Evolutionary conservation across 1,284 basidiomycete species (phyloP).

Genomic region (Malassezia slooffiae): DNA sequence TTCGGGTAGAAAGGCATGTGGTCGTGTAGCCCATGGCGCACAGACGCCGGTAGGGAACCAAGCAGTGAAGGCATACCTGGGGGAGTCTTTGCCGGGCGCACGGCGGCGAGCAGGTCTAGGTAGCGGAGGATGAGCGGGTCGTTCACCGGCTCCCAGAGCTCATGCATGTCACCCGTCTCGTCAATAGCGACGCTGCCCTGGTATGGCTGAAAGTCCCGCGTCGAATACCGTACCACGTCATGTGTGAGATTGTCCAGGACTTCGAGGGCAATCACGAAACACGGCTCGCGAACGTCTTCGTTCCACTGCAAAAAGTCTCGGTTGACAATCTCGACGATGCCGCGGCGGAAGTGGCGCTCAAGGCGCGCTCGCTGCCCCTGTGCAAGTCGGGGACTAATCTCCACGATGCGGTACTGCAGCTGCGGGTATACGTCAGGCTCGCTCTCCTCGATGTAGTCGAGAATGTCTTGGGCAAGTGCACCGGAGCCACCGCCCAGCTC

Average conservation of each 20-base stretch:
- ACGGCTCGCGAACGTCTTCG: conserved; percentile 64
- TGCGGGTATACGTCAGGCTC: conserved; percentile 85
- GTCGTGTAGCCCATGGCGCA: conserved; percentile 18
- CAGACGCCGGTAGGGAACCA: conserved; percentile 54
- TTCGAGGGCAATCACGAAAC: conserved; percentile 87
- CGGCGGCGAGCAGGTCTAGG: conserved; percentile 28
- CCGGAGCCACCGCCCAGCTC: conserved; percentile 97
- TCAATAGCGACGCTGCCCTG: conserved; percentile 77
- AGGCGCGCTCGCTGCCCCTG: conserved; percentile 54
- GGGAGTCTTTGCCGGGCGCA: conserved; percentile 1
- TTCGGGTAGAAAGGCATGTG: conserved; percentile 65
- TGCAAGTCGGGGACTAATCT: conserved; percentile 74
- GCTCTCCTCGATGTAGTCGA: conserved; percentile 64
- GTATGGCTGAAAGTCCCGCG: conserved; percentile 60
- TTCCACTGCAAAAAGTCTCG: conserved; percentile 82
- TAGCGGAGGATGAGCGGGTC: conserved; percentile 73
- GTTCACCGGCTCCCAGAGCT: conserved; percentile 69
- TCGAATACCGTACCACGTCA: conserved; percentile 82
- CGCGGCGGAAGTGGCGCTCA: conserved; percentile 21
- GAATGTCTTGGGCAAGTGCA: conserved; percentile 75
- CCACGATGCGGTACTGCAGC: conserved; percentile 81
- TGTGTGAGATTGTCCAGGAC: conserved; percentile 97
- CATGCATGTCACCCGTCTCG: conserved; percentile 69
- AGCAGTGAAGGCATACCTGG: conserved; percentile 51
- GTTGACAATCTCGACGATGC: conserved; percentile 63